Conservation (phyloP, 2,329 filamentous ascomycete genomes). For the Emmonsia crescens region DNA sequence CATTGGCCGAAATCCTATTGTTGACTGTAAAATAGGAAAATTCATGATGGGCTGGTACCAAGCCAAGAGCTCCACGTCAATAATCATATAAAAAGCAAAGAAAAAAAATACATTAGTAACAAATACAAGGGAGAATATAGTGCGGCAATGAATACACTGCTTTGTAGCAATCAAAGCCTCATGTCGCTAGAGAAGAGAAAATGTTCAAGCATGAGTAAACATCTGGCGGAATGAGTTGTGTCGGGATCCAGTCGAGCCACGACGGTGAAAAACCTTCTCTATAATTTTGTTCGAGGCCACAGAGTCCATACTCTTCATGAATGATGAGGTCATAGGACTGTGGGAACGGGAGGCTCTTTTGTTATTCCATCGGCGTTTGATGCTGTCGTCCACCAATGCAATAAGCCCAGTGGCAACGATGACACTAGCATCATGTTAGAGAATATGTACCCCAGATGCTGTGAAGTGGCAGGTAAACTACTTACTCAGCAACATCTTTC, state of each 20-base stretch:
- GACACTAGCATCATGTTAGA: conserved; percentile 45
- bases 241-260: conserved; percentile 25
- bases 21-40: background rate
- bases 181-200: background rate
- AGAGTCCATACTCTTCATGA: conserved; percentile 50
- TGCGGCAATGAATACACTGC: background rate
- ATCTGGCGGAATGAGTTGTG: conserved; percentile 11
- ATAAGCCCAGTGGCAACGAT: conserved; percentile 85
- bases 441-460: background rate
- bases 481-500: conserved; percentile 82
- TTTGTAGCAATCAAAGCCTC: background rate
- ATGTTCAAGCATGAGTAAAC: conserved; percentile 3
- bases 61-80: background rate
- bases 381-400: conserved; percentile 80
- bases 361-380: conserved; percentile 63
- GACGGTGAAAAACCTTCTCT: conserved; percentile 52
- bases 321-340: conserved; percentile 41
- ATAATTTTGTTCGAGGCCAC: conserved; percentile 52
- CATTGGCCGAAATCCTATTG: background rate
- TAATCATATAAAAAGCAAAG: background rate
- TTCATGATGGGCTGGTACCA: background rate
- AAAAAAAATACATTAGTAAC: background rate
- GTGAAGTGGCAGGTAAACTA: conserved; percentile 17
- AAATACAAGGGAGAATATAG: background rate
- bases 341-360: conserved; percentile 42